Percentiles rank a stretch among this genome's conserved stretches.
These are phyloP conservation scores for Malbranchea zuffiana DNA, from an alignment of 2,329 filamentous ascomycete species.

Conservation along the genomic window DNA sequence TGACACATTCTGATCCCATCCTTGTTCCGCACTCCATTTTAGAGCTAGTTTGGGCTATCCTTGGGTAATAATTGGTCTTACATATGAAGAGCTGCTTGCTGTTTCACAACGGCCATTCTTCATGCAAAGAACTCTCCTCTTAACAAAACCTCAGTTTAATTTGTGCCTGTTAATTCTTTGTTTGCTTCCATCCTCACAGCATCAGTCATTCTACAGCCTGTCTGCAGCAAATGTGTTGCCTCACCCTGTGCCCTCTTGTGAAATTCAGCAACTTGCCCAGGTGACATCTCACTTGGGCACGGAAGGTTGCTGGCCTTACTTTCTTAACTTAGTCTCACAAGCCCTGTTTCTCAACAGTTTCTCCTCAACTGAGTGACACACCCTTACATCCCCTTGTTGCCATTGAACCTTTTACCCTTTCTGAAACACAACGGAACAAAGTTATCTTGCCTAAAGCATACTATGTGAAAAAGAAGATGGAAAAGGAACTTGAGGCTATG, in stretches of 20 bases:
- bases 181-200: slow-evolving; percentile 19
- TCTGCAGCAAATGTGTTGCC: slow-evolving; percentile 21
- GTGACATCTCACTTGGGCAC: slow-evolving; percentile 10
- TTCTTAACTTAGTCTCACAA: slow-evolving; percentile 19
- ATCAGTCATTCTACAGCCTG: slow-evolving; percentile 17
- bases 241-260: slow-evolving; percentile 17
- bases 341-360: slow-evolving; percentile 13
- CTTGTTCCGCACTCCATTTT: slow-evolving; percentile 18
- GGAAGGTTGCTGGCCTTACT: slow-evolving; percentile 11
- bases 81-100: slow-evolving; percentile 20
- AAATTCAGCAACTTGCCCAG: slow-evolving; percentile 7
- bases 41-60: slow-evolving; percentile 21
- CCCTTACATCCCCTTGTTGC: slow-evolving; percentile 11
- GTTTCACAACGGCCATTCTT: slow-evolving; percentile 24
- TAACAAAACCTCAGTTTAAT: slow-evolving; percentile 8
- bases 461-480: slow-evolving; percentile 7
- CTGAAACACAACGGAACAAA: slow-evolving; percentile 13
- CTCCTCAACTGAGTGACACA: slow-evolving; percentile 10
- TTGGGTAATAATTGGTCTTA: slow-evolving; percentile 22
- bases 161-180: slow-evolving; percentile 12
- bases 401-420: slow-evolving; percentile 10
- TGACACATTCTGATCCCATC: slow-evolving; percentile 17
- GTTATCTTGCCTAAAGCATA: slow-evolving; percentile 2
- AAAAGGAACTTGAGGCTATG: slow-evolving; percentile 9
- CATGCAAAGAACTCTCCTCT: slow-evolving; percentile 16